These are phyloP conservation scores for Solioccasus polychromus DNA, from an alignment of 768 basidiomycete species.

Conservation along the genomic window DNA sequence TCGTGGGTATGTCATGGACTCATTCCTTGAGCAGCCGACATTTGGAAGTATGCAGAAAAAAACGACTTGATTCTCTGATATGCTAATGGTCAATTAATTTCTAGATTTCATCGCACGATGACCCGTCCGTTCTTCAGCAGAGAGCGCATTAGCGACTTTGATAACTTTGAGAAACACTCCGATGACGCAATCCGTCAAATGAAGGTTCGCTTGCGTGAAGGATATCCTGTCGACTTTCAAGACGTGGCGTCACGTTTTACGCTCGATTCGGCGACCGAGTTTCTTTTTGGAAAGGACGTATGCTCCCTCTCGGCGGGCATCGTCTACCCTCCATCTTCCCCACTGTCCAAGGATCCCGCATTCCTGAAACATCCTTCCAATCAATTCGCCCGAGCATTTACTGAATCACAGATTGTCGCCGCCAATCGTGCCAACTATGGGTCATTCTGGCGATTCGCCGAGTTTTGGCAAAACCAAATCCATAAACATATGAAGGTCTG, in stretches of 20 bases:
- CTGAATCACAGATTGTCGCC: slow-evolving; percentile 33
- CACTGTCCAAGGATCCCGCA: slow-evolving; percentile 19
- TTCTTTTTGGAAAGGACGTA: slow-evolving; percentile 48
- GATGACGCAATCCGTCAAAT: slow-evolving; percentile 32
- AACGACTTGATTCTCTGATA: neutral
- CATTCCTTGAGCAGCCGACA: slow-evolving; percentile 22
- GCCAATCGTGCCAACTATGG: slow-evolving; percentile 37
- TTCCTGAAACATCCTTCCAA: slow-evolving; percentile 32
- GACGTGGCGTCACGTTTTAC: slow-evolving; percentile 47
- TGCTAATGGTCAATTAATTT: neutral
- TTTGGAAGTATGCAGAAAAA: slow-evolving; percentile 35
- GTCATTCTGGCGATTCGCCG: slow-evolving; percentile 41
- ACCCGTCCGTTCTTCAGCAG: slow-evolving; percentile 41
- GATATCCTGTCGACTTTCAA: slow-evolving; percentile 43
- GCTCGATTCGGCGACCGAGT: slow-evolving; percentile 56
- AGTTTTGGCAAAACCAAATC: slow-evolving; percentile 43
- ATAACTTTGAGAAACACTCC: slow-evolving; percentile 38
- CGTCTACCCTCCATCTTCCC: slow-evolving; percentile 27
- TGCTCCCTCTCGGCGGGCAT: slow-evolving; percentile 38
- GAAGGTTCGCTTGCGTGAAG: slow-evolving; percentile 32
- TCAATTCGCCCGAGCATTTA: slow-evolving; percentile 40
- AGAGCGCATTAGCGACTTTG: slow-evolving; percentile 40
- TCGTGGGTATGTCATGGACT: neutral
- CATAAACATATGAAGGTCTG: slow-evolving; percentile 40
- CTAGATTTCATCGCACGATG: slow-evolving; percentile 42